Evolutionary conservation across 805 yeast species (phyloP).

Genomic region (Lachancea quebecensis): DNA sequence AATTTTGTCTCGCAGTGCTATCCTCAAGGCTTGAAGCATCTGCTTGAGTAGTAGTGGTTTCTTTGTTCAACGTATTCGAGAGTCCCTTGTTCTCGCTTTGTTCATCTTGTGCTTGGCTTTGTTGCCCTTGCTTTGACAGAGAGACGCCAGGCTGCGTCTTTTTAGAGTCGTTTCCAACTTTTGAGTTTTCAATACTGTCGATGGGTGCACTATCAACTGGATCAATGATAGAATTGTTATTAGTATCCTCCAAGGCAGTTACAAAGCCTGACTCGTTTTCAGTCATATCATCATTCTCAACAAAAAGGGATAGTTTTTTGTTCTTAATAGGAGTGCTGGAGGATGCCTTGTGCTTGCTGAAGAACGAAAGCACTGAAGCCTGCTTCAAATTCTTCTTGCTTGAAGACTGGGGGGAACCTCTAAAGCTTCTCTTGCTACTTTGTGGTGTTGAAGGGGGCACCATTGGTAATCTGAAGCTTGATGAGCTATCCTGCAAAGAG

Average conservation of each 20-base stretch:
- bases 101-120: too few species aligned
- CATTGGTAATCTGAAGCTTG: neutral
- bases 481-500: neutral
- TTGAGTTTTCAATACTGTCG: neutral
- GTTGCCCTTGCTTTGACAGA: too few species aligned
- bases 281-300: constrained; percentile 17
- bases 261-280: constrained; percentile 15
- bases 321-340: constrained; percentile 9
- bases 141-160: too few species aligned
- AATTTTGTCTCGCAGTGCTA: too few species aligned
- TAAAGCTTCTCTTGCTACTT: constrained; percentile 7
- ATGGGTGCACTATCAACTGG: neutral
- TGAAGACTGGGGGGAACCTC: constrained; percentile 14
- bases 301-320: constrained; percentile 11
- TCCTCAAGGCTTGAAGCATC: too few species aligned
- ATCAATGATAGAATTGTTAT: neutral
- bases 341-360: constrained; percentile 21
- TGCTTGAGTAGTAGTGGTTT: too few species aligned
- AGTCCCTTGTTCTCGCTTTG: too few species aligned
- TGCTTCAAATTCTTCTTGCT: constrained; percentile 33
- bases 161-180: too few species aligned
- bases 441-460: constrained; percentile 26
- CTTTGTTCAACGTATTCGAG: too few species aligned
- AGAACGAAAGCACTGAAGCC: constrained; percentile 31
- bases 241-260: constrained; percentile 12